phyloP scores from a whole-genome alignment of 75 land plant species.

The Cupressus sempervirens region DNA sequence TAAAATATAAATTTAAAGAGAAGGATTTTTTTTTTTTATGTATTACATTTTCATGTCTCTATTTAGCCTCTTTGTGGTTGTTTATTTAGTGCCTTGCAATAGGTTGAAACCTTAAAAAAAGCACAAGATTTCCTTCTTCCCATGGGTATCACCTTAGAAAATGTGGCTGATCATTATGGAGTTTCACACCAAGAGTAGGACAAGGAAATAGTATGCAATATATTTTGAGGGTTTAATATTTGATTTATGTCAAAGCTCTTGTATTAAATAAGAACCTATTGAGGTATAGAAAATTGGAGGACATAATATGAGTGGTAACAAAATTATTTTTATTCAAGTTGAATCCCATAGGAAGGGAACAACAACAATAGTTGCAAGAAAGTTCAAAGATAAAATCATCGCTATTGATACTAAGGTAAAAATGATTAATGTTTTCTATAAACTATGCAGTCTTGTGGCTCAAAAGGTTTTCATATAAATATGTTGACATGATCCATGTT shows the following conservation, averaged over 20 bases:
- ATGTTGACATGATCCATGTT: constrained; percentile 1
- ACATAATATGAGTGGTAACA: background rate
- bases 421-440: background rate
- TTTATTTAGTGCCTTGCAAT: background rate
- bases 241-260: background rate
- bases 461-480: background rate
- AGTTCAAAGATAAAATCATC: constrained; percentile 91
- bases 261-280: background rate
- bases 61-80: background rate
- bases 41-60: background rate
- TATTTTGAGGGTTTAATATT: constrained; percentile 1
- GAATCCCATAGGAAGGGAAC: constrained; percentile 80
- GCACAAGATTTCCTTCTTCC: constrained; percentile 94
- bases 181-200: constrained; percentile 80
- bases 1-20: constrained; percentile 18
- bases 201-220: constrained; percentile 71
- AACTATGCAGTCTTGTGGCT: background rate
- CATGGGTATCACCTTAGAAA: constrained; percentile 97
- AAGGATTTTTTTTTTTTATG: constrained; percentile 22
- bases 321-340: constrained; percentile 34
- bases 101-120: constrained; percentile 61
- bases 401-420: constrained; percentile 82
- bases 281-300: background rate
- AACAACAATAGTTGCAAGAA: constrained; percentile 84
- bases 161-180: constrained; percentile 85